Evolutionary conservation across 129 eudicot genomes (phyloP).

Genomic region (Lonicera japonica): DNA sequence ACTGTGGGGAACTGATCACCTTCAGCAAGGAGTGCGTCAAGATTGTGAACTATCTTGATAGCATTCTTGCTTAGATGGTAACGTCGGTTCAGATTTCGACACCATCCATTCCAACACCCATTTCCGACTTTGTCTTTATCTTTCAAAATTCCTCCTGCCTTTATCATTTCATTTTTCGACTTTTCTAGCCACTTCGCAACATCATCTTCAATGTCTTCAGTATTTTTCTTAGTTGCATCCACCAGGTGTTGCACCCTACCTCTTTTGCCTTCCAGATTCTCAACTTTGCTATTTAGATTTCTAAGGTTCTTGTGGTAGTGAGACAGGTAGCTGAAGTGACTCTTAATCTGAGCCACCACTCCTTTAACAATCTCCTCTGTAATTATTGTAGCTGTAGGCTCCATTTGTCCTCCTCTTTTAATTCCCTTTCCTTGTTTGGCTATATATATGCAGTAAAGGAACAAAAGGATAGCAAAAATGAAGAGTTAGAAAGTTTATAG

Average conservation of each 20-base stretch:
- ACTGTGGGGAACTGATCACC: background rate
- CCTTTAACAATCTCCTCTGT: background rate
- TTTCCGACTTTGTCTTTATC: background rate
- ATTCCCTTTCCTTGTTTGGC: too few species aligned
- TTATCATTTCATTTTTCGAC: conserved; percentile 7
- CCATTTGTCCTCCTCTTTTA: too few species aligned
- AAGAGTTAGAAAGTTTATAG: too few species aligned
- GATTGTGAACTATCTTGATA: conserved; percentile 4
- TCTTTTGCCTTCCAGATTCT: conserved; percentile 17
- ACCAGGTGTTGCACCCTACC: conserved; percentile 13
- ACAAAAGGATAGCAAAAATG: too few species aligned
- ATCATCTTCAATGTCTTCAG: conserved; percentile 10
- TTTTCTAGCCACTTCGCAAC: conserved; percentile 22
- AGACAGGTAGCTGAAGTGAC: conserved; percentile 17
- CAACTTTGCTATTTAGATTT: conserved; percentile 12
- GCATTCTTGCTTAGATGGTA: conserved; percentile 23
- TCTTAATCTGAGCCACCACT: conserved; percentile 17
- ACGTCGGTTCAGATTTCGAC: conserved; percentile 4
- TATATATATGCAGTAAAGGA: too few species aligned
- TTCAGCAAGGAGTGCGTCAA: background rate
- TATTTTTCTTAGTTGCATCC: conserved; percentile 18
- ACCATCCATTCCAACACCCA: conserved; percentile 5
- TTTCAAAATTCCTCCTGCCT: conserved; percentile 8
- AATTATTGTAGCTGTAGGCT: too few species aligned
- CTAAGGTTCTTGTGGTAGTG: conserved; percentile 7